Percentiles rank a stretch among this genome's conserved stretches.
Evolutionary conservation across 176 grass and related monocot species (phyloP).

Genomic region (Avena eriantha): DNA sequence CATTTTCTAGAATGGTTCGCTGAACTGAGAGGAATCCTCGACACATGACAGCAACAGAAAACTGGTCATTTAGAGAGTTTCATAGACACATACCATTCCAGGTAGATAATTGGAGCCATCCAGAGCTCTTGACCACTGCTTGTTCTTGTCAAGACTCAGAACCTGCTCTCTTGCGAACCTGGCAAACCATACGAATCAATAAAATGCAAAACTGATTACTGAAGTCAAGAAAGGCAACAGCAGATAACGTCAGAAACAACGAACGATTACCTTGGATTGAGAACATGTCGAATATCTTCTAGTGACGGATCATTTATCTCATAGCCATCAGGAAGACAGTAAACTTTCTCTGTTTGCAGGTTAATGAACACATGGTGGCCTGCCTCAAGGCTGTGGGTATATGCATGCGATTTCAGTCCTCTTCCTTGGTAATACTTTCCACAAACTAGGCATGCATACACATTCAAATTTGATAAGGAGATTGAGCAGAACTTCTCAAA

Average conservation of each 20-base stretch:
- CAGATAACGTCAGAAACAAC: constrained; percentile 13
- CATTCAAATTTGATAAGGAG: constrained; percentile 97
- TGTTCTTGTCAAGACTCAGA: constrained; percentile 84
- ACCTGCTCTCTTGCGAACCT: constrained; percentile 89
- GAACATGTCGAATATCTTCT: constrained; percentile 93
- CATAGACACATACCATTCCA: constrained; percentile 81
- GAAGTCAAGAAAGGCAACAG: neutral
- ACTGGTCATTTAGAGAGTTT: neutral
- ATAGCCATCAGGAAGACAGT: constrained; percentile 98
- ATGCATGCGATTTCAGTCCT: constrained; percentile 98
- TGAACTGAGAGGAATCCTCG: constrained; percentile 3
- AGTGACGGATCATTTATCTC: constrained; percentile 93
- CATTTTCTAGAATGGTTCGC: neutral
- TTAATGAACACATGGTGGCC: constrained; percentile 96
- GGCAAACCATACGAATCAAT: constrained; percentile 36
- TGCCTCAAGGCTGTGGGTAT: constrained; percentile 97
- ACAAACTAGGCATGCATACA: constrained; percentile 96
- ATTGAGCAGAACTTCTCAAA: constrained; percentile 99
- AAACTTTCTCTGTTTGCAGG: constrained; percentile 95
- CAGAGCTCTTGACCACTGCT: constrained; percentile 98
- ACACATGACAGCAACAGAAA: neutral
- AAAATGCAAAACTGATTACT: neutral
- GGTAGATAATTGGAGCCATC: constrained; percentile 99
- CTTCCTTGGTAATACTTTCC: constrained; percentile 99
- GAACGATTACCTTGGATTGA: constrained; percentile 81